Evolutionary conservation across 108 stramenopile species (phyloP).

Genomic region (Aurantiochytrium sp.): DNA sequence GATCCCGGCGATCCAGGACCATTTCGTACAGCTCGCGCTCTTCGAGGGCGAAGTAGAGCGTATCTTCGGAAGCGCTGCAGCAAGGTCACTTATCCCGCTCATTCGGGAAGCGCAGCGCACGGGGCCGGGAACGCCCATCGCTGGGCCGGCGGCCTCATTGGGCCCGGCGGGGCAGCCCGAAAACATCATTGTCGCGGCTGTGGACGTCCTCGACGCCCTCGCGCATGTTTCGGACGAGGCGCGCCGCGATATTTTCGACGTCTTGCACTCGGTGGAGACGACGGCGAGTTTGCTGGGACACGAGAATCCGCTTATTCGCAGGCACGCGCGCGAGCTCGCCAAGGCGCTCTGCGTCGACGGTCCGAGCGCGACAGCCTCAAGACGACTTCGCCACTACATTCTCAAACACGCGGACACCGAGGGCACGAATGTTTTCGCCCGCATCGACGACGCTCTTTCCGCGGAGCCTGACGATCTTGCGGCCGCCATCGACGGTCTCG

Average conservation of each 20-base stretch:
- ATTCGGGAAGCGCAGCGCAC: not conserved
- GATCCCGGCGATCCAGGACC: not conserved
- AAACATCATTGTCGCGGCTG: not conserved
- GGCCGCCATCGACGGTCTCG: not conserved
- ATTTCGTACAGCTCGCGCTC: not conserved
- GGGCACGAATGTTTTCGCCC: not conserved
- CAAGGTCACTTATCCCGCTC: not conserved
- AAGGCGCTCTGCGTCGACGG: not conserved
- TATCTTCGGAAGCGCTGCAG: not conserved
- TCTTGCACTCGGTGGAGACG: not conserved
- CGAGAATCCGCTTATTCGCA: not conserved
- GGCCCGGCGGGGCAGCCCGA: not conserved
- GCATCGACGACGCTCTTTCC: not conserved
- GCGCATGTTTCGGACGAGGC: not conserved
- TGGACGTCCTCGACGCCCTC: not conserved
- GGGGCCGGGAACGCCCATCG: not conserved
- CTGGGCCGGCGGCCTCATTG: too few relatives aligned
- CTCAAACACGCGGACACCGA: not conserved
- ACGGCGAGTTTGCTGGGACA: not conserved
- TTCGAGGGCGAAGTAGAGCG: not conserved
- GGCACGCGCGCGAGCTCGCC: not conserved
- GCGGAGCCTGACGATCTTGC: not conserved
- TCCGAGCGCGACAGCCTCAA: not conserved
- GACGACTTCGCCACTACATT: not conserved
- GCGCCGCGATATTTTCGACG: not conserved